Percentiles rank a stretch among this genome's conserved stretches.
Conservation (phyloP, 2,329 filamentous ascomycete species). For the Colletotrichum sojae region DNA sequence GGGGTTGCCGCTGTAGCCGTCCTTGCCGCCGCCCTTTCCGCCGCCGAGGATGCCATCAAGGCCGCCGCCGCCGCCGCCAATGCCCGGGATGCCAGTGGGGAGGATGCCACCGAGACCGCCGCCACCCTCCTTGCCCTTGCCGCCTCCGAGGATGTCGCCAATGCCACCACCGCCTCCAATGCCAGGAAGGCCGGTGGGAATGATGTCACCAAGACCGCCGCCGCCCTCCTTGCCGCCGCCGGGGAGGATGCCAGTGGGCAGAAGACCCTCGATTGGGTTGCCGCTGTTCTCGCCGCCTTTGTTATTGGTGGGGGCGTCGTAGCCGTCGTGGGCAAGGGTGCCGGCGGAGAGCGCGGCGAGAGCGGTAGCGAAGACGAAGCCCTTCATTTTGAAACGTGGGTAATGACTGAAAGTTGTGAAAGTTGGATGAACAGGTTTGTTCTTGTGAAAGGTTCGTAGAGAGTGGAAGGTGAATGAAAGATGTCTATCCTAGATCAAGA, state of each 20-base stretch:
- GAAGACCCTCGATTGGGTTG: not conserved
- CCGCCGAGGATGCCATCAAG: conserved; percentile 1
- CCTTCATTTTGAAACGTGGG: conserved; percentile 16
- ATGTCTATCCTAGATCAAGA: too few species aligned
- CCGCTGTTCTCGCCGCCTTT: not conserved
- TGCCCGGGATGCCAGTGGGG: not conserved
- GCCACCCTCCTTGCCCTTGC: not conserved
- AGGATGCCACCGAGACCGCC: not conserved
- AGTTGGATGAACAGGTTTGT: not conserved
- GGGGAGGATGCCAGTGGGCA: not conserved
- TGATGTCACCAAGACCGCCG: not conserved
- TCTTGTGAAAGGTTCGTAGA: not conserved
- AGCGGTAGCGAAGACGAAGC: conserved; percentile 8
- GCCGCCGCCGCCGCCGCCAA: not conserved
- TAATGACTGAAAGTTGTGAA: not conserved
- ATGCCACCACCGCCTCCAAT: not conserved
- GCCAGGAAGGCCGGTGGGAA: not conserved
- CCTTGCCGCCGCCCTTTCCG: not conserved
- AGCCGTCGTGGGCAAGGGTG: not conserved
- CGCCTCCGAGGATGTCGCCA: not conserved
- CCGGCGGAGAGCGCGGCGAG: conserved; percentile 16
- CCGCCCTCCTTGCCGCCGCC: not conserved
- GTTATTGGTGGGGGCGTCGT: not conserved
- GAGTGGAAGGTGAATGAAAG: not conserved
- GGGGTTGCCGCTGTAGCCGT: not conserved